Evolutionary conservation across 2,329 filamentous ascomycete species (phyloP).

Genomic region (Colletotrichum plurivorum): DNA sequence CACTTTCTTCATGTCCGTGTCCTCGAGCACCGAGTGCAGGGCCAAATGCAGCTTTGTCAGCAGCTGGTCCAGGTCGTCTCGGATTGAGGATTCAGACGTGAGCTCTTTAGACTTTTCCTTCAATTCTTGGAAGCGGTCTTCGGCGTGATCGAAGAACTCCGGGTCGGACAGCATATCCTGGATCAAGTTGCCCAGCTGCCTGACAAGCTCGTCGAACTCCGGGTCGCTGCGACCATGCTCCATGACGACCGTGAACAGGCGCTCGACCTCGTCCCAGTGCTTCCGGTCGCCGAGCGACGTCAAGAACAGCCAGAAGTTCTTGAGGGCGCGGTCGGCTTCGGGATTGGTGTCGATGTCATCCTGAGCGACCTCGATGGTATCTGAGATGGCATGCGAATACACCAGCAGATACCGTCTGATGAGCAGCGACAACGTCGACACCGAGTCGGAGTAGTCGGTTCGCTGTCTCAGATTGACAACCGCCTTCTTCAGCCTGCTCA

Average conservation of each 20-base stretch:
- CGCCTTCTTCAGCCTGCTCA: conserved; percentile 82
- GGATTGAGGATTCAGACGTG: conserved; percentile 76
- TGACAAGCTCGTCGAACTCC: conserved; percentile 84
- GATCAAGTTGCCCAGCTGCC: conserved; percentile 79
- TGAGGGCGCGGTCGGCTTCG: conserved; percentile 81
- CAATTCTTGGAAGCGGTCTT: conserved; percentile 66
- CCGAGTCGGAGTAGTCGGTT: conserved; percentile 87
- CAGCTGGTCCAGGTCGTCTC: conserved; percentile 80
- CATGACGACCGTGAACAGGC: conserved; percentile 78
- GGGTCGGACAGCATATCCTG: conserved; percentile 89
- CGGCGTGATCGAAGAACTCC: conserved; percentile 83
- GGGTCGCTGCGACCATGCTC: conserved; percentile 83
- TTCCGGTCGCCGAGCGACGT: conserved; percentile 82
- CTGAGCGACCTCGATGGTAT: conserved; percentile 76
- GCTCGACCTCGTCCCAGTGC: conserved; percentile 83
- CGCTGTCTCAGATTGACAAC: conserved; percentile 82
- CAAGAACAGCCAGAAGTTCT: conserved; percentile 85
- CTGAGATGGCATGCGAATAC: conserved; percentile 81
- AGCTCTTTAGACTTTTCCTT: conserved; percentile 73
- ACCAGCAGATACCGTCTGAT: conserved; percentile 83
- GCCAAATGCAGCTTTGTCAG: conserved; percentile 79
- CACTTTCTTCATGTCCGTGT: conserved; percentile 80
- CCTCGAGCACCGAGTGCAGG: conserved; percentile 76
- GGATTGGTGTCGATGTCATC: conserved; percentile 81
- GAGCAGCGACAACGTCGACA: conserved; percentile 82